Conservation (phyloP, 1,284 basidiomycete species). For the Boletus smithii region DNA sequence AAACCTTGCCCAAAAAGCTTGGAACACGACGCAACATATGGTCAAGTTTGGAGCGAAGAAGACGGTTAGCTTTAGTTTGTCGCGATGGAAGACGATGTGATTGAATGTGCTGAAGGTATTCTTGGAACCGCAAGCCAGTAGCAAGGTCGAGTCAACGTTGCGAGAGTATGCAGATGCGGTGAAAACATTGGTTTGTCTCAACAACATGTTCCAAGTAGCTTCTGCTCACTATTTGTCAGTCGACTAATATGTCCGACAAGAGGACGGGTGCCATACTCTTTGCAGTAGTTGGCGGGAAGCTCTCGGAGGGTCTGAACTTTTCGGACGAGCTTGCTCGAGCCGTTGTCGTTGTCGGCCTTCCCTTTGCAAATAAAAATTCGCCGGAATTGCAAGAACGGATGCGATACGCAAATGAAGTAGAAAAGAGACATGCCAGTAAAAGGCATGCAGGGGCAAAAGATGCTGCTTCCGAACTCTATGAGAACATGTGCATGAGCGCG, state of each 20-base stretch:
- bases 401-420: conserved; percentile 72
- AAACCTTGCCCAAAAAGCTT: conserved; percentile 61
- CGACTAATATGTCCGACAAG: conserved; percentile 27
- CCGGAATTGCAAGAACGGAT: conserved; percentile 89
- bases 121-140: conserved; percentile 79
- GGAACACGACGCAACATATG: conserved; percentile 64
- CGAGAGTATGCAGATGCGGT: conserved; percentile 73
- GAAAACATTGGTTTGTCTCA: conserved; percentile 36
- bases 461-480: conserved; percentile 82
- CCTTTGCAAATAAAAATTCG: conserved; percentile 91
- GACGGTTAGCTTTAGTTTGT: conserved; percentile 39
- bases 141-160: conserved; percentile 75
- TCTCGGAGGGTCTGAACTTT: conserved; percentile 97
- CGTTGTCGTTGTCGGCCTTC: conserved; percentile 88
- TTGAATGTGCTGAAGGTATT: conserved; percentile 58
- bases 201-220: not conserved
- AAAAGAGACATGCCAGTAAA: conserved; percentile 38
- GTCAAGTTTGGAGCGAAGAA: conserved; percentile 71
- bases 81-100: not conserved
- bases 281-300: conserved; percentile 94
- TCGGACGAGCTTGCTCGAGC: conserved; percentile 85
- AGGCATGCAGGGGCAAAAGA: conserved; percentile 52
- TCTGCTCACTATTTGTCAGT: conserved; percentile 11
- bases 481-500: conserved; percentile 93
- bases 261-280: conserved; percentile 74